These are phyloP conservation scores for Suillus paluster DNA, from an alignment of 768 basidiomycete genomes.

Conservation along the genomic window DNA sequence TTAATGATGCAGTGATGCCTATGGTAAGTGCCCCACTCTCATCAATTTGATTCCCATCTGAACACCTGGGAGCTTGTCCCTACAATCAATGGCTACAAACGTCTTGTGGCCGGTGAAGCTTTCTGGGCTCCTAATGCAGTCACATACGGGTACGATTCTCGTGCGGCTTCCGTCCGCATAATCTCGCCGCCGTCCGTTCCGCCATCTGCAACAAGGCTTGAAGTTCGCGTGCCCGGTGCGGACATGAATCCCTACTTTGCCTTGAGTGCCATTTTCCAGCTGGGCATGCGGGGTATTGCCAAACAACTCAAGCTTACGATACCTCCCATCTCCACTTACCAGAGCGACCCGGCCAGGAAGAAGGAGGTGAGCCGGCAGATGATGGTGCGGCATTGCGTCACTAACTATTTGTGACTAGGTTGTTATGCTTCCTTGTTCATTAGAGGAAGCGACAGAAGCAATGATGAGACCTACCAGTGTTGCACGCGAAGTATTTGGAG, in stretches of 20 bases:
- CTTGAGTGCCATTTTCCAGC: conserved; percentile 82
- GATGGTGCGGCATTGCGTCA: conserved; percentile 4
- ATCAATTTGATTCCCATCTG: background rate
- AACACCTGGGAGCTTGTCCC: conserved; percentile 66
- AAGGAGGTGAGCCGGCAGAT: conserved; percentile 52
- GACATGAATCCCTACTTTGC: conserved; percentile 96
- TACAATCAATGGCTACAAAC: conserved; percentile 97
- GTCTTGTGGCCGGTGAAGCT: conserved; percentile 89
- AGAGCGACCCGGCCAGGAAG: conserved; percentile 50
- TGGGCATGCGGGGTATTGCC: conserved; percentile 88
- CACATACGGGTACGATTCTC: conserved; percentile 96
- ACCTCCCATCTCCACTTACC: conserved; percentile 61
- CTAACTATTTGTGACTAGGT: conserved; percentile 44
- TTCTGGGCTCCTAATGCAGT: conserved; percentile 95
- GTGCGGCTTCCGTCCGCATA: conserved; percentile 89
- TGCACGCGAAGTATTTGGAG: conserved; percentile 86
- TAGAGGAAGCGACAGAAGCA: conserved; percentile 76
- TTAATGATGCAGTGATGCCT: conserved; percentile 68
- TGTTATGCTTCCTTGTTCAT: conserved; percentile 74
- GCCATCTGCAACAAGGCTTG: conserved; percentile 82
- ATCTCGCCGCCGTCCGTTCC: conserved; percentile 91
- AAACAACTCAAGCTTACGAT: conserved; percentile 69
- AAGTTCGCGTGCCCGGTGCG: conserved; percentile 94
- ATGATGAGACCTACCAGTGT: conserved; percentile 83
- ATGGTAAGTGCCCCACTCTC: conserved; percentile 53